Base-by-base conservation (phyloP, 2,329 filamentous ascomycete species). In the Decorospora gaudefroyi region DNA sequence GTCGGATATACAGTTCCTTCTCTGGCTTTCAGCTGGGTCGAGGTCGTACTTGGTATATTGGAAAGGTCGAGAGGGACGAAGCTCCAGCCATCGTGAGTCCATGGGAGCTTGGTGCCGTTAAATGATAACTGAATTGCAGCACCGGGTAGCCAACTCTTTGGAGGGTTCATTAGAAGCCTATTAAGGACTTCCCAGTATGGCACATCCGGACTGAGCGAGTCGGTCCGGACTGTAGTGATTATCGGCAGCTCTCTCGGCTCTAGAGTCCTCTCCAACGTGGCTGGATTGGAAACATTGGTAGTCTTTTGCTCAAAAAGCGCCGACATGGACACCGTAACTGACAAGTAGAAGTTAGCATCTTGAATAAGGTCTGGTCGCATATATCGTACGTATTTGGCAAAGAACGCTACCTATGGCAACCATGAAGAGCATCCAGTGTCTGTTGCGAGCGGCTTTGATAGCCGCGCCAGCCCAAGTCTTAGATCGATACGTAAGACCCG, bases 261-360 rank as follows among this genome's bases (percentile, higher is more conserved):
- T 4, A 59, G 34, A 6, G 21, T 43, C n/a, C 33, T 41, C 11
- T 46, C 25, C 1, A 51, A n/a, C 6, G 15, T 16, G 1, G 42
- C 11, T 5, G 39, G 12, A 10, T 40, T 30, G 9, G 26, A 15
- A 23, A 52, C 30, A 19, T 44, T 47, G 8, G 29, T 27, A 5
- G 35, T 8, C 39, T 43, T 18, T 23, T 42, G 36, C 36, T 59
- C 55, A 29, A 61, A 57, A 3, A 61, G 28, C 8, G 53, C 57
- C 0, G 51, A 57, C 55, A 59, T 61, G 7, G 55, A 57, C 5
- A 59, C 51, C 6, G 53, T 55, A 10, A 56, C 31, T 12, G n/a
- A n/a, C n/a, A n/a, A n/a, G n/a, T n/a, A n/a, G n/a, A n/a, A n/a
- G n/a, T n/a, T n/a, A n/a, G n/a, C n/a, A n/a, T n/a, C n/a, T n/a